Conservation (phyloP, 441 rosid genomes). For the Croton setiger region DNA sequence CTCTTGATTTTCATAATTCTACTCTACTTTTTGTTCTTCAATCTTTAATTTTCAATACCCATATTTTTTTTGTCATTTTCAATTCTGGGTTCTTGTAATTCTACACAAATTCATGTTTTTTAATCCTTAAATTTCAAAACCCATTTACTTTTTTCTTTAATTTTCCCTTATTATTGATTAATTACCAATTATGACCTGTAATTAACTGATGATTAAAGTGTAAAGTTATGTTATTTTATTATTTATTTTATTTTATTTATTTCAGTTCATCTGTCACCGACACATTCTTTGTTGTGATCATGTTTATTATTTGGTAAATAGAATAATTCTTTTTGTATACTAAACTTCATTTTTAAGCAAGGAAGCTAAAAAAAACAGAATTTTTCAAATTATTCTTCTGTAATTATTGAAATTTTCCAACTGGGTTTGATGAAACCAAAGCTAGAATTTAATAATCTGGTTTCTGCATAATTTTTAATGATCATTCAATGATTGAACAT, state of each 20-base stretch:
- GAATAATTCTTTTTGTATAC: neutral
- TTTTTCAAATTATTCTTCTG: too few species aligned
- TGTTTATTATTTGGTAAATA: neutral
- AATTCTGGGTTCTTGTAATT: neutral
- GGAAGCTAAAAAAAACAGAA: too few species aligned
- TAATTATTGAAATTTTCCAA: neutral
- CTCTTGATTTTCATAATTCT: too few species aligned
- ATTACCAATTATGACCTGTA: neutral
- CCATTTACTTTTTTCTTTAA: neutral
- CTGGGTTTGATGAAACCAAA: neutral
- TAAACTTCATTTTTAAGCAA: neutral
- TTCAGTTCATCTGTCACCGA: too few species aligned
- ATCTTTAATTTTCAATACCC: too few species aligned
- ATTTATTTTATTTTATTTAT: neutral
- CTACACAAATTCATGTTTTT: neutral
- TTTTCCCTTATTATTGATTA: neutral
- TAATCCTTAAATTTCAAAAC: neutral
- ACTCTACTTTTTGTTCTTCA: too few species aligned
- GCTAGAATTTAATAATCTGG: neutral
- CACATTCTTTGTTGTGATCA: neutral
- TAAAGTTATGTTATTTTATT: neutral
- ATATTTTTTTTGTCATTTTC: too few species aligned
- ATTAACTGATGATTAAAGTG: neutral
- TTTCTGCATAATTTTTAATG: neutral
- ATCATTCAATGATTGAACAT: neutral